Percentiles rank a stretch among this genome's conserved stretches.
These are phyloP conservation scores for Aspergillus incahuasiensis DNA, from an alignment of 495 filamentous ascomycete species.

Conservation along the genomic window DNA sequence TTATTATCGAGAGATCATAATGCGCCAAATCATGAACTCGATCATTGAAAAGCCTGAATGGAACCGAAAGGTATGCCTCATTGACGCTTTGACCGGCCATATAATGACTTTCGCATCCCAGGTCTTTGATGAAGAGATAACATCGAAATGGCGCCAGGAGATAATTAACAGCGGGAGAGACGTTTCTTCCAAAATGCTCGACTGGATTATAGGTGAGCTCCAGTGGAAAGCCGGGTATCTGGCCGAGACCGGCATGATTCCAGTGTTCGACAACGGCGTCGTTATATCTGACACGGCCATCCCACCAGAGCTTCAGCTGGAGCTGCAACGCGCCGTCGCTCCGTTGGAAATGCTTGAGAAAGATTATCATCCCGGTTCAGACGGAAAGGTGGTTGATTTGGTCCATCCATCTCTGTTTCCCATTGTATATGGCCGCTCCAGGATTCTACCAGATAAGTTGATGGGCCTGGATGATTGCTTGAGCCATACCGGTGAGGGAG, in stretches of 20 bases:
- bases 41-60: slow-evolving; percentile 47
- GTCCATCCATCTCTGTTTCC: slow-evolving; percentile 18
- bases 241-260: not conserved
- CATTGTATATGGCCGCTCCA: slow-evolving; percentile 8
- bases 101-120: too few species aligned
- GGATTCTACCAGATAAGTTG: not conserved
- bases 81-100: too few species aligned
- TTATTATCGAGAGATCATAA: slow-evolving; percentile 15
- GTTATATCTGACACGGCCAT: slow-evolving; percentile 13
- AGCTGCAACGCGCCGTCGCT: not conserved
- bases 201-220: slow-evolving; percentile 49
- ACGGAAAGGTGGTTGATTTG: slow-evolving; percentile 12
- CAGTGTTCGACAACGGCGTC: not conserved
- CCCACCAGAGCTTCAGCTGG: not conserved
- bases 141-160: slow-evolving; percentile 11
- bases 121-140: slow-evolving; percentile 12
- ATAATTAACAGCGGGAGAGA: slow-evolving; percentile 22
- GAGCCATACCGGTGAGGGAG: too few species aligned
- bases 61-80: slow-evolving; percentile 20
- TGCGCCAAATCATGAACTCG: slow-evolving; percentile 31
- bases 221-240: slow-evolving; percentile 35
- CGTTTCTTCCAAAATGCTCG: slow-evolving; percentile 44
- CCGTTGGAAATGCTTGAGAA: slow-evolving; percentile 10
- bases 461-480: too few species aligned
- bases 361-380: slow-evolving; percentile 16